These are phyloP conservation scores for Aquilaria agallochum DNA, from an alignment of 441 rosid species.

Conservation along the genomic window DNA sequence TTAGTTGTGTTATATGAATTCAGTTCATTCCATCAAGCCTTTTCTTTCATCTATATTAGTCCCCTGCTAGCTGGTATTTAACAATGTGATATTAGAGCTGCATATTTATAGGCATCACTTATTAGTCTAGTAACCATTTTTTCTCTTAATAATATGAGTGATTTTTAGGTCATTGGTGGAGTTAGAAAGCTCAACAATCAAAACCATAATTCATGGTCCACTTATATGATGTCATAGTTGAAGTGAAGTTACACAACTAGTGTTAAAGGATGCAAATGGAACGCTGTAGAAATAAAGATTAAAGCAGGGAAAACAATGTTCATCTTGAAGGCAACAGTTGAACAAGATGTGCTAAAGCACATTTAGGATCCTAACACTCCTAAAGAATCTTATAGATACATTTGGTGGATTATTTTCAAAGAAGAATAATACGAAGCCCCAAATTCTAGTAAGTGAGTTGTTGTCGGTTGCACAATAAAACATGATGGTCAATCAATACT, in stretches of 20 bases:
- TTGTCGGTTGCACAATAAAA: neutral
- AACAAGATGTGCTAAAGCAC: constrained; percentile 11
- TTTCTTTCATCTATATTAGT: no score
- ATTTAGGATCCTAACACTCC: constrained; percentile 3
- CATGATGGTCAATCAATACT: neutral
- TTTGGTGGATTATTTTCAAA: neutral
- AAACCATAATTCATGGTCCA: no score
- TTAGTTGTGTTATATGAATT: no score
- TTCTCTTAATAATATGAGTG: no score
- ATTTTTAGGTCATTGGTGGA: no score
- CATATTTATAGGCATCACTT: no score
- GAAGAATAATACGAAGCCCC: neutral
- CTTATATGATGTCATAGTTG: no score
- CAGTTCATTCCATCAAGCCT: no score
- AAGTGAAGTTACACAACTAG: neutral
- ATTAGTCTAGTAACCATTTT: no score
- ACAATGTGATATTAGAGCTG: no score
- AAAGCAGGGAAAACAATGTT: constrained; percentile 13
- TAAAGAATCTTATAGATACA: neutral
- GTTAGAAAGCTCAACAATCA: no score
- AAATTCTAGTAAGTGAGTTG: neutral
- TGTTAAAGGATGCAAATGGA: neutral
- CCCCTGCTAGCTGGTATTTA: no score
- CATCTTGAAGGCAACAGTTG: constrained; percentile 5
- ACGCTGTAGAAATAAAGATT: constrained; percentile 7